Evolutionary conservation across 2,329 filamentous ascomycete species (phyloP), one percentile per base, ranked within the genome.

Genomic region (Diaporthe sp.): DNA sequence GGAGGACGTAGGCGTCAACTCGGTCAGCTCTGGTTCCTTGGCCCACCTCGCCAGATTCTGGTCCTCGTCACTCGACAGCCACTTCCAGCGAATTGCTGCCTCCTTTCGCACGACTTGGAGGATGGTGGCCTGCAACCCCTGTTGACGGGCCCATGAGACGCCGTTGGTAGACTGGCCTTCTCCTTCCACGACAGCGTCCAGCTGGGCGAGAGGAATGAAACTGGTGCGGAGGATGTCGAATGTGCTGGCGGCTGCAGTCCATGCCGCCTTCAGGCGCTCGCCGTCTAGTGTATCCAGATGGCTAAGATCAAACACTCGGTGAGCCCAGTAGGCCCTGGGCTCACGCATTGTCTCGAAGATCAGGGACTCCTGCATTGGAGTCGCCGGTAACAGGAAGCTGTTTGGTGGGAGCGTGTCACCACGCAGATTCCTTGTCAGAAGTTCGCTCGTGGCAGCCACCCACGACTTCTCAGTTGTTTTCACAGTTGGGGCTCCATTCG

Each of bases 261-360:
- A 86, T 9, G 84, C 81, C 10, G 80, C 76, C 31, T 79, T 77
- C 22, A 85, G 74, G 28, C 81, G 79, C 1, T 69, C 39, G 6
- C 80, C 44, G 70, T 85, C 82, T 4, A 84, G 76, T 0, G 75
- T 49, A 1, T 62, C 74, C 3, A 80, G 44, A 19, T 74, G 62
- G 31, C 79, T 78, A 25, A 85, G 79, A 13, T 79, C 77, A 70
- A 85, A 84, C 44, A 85, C 80, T 19, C 82, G 82, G 65, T 85
- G 83, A 42, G 82, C 83, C 84, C 84, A 86, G 76, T 86, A 85
- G 61, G 83, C 80, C 34, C 81, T 79, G 6, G 80, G 79, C 25
- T 81, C 82, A 8, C 82, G 78, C 81, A 85, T 82, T 1, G 83
- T 85, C 79, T 86, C 84, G 44, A 82, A 82, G 10, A 85, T 77